Evolutionary conservation across 140 eudicot species (phyloP), one percentile per base, ranked within the genome.

Genomic region (Senecio squalidus): DNA sequence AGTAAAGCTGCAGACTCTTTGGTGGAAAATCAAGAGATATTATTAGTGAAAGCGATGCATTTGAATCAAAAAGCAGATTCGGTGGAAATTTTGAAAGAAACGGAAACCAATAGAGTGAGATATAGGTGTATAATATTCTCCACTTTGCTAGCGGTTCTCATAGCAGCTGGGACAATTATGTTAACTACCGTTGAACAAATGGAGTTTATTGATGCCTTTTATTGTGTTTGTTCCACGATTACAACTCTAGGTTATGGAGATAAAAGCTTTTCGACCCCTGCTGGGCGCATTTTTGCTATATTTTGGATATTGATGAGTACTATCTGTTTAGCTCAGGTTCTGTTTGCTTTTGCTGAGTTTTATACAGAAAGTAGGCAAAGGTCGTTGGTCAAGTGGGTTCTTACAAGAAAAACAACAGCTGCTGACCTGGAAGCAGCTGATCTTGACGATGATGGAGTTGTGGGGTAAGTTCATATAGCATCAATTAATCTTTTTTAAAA

Each of bases 241-340:
- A 93, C 99, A 14, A 84, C 94, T 27, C 77, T 93, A 29, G 99
- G 99, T 8, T 93, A 93, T 55, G 95, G 95, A 30, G 99, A 88
- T 55, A 79, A 83, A 56, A 88, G 96, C 76, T 93, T 93, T 73
- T 88, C 96, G 0, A 84, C 96, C 5, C 76, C 75, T 31, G 78
- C 70, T 2, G 99, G 99, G n/a, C 93, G 99, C 9, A 39, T 84
- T 31, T 93, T 93, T 62, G 99, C 99, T 5, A 77, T 88, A 24
- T 76, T 84, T 30, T 93, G 99, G 99, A 93, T 93, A 46, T 66
- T 88, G 66, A 60, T 73, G n/a, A 80, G 99, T 58, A 88, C 99
- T 26, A 56, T 93, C 14, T 84, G 95, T 70, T 77, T 93, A 75
- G 99, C 94, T 26, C 99, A 88, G 78, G 70, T 88, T 72, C 70